Evolutionary conservation across 306 rosid species (phyloP), one percentile per base, ranked within the genome.

Genomic region (Quercus aquifolioides): DNA sequence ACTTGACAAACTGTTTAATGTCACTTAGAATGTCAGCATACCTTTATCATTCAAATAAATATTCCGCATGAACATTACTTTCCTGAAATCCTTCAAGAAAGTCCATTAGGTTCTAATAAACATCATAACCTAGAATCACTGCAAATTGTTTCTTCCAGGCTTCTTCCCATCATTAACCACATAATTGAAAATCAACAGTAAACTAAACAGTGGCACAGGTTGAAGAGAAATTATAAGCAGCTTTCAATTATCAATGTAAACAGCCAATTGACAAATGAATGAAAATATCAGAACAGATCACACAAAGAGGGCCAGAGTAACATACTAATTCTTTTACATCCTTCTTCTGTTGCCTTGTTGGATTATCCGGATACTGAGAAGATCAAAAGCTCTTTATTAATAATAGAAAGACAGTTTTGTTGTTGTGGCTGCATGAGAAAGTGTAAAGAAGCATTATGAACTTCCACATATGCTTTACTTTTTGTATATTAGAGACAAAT

Each of bases 311-410:
- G 80, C 46, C 19, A 62, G 75, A 81, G 76, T 64, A 30, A 69
- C 81, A 41, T 85, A 92, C 99, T 97, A 94, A 84, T 83, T 94
- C 97, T 85, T 94, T 94, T 28, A 83, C 97, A 83, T 92, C 99
- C 89, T 85, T 92, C 94, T 92, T 92, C 90, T 94, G 99, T 71
- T 91, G 99, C 91, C 99, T 90, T 64, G 99, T 87, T 73, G 99
- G 99, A 58, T 91, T 91, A 80, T 91, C 97, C 58, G 97, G 99
- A 88, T 91, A 91, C 99, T 94, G 89, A 81, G 83, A 81, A 55
- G 25, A 71, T 56, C 58, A 73, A 85, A 52, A 77, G 25, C 64
- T 63, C 49, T 59, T 74, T 49, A 31, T 71, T 30, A 75, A 76
- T 20, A 21, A 57, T 21, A 69, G 17, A 76, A 72, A 9, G 15